Conservation (phyloP, 257 asterid species). For the Capsicum rhomboideum region DNA sequence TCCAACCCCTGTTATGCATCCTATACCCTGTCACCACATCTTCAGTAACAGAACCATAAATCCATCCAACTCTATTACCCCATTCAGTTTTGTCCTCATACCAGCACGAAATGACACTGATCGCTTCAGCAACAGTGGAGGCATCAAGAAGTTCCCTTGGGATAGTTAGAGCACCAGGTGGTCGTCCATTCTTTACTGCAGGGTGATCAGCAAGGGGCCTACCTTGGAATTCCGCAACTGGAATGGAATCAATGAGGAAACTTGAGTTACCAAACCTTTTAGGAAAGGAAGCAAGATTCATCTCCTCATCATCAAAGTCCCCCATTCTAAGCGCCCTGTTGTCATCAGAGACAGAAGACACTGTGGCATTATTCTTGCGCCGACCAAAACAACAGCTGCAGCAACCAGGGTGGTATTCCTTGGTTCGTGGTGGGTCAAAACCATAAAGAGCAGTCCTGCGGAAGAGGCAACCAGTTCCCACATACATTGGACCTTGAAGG, state of each 20-base stretch:
- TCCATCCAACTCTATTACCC: slow-evolving; percentile 93
- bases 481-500: slow-evolving; percentile 81
- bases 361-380: slow-evolving; percentile 33
- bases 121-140: slow-evolving; percentile 84
- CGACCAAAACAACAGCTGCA: slow-evolving; percentile 56
- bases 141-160: slow-evolving; percentile 78
- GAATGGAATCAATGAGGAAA: slow-evolving; percentile 70
- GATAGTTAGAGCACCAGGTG: slow-evolving; percentile 69
- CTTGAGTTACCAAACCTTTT: slow-evolving; percentile 79
- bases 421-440: slow-evolving; percentile 73
- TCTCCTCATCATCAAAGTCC: slow-evolving; percentile 56
- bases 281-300: slow-evolving; percentile 63
- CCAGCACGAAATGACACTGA: slow-evolving; percentile 86
- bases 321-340: slow-evolving; percentile 63
- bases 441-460: slow-evolving; percentile 79
- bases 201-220: slow-evolving; percentile 90
- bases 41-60: slow-evolving; percentile 80
- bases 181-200: slow-evolving; percentile 67
- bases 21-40: slow-evolving; percentile 87
- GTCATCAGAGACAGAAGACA: slow-evolving; percentile 44
- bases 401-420: slow-evolving; percentile 57
- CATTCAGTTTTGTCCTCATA: slow-evolving; percentile 90
- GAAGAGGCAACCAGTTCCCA: slow-evolving; percentile 85
- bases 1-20: slow-evolving; percentile 93
- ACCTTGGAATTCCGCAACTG: slow-evolving; percentile 78